A percentile compares a stretch with the other conserved stretches of the same genome.
Conservation (phyloP, 345 rosid genomes). For the Syzygium jambos region DNA sequence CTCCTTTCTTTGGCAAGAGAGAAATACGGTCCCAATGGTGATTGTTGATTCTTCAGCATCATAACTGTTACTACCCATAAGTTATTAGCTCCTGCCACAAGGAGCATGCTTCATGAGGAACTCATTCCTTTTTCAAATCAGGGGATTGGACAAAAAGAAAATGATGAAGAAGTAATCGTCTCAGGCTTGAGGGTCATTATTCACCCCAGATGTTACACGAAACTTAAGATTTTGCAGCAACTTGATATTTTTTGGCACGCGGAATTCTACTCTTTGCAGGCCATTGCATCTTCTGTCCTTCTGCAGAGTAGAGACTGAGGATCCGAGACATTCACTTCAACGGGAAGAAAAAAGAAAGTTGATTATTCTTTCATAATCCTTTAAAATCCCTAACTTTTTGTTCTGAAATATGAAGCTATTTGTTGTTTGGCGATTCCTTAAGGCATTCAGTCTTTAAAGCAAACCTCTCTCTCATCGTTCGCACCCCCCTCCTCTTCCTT, state of each 20-base stretch:
- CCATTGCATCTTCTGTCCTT: neutral
- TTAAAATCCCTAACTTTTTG: neutral
- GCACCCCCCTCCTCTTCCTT: neutral
- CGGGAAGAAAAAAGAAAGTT: neutral
- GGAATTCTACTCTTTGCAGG: neutral
- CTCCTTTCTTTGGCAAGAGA: neutral
- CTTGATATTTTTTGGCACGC: neutral
- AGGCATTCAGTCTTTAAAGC: neutral
- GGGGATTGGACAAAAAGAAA: neutral
- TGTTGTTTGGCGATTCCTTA: neutral
- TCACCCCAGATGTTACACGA: neutral
- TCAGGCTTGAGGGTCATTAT: neutral
- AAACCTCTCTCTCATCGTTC: neutral
- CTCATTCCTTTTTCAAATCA: neutral
- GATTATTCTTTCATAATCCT: neutral
- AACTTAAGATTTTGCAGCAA: neutral
- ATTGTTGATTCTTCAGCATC: neutral
- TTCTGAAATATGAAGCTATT: neutral
- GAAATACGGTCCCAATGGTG: neutral
- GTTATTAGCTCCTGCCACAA: neutral
- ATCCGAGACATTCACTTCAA: neutral
- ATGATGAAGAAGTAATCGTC: neutral
- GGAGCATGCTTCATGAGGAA: neutral
- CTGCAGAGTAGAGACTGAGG: neutral
- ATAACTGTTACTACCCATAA: neutral